Conservation (phyloP, 441 rosid species). For the Lepidium campestre region DNA sequence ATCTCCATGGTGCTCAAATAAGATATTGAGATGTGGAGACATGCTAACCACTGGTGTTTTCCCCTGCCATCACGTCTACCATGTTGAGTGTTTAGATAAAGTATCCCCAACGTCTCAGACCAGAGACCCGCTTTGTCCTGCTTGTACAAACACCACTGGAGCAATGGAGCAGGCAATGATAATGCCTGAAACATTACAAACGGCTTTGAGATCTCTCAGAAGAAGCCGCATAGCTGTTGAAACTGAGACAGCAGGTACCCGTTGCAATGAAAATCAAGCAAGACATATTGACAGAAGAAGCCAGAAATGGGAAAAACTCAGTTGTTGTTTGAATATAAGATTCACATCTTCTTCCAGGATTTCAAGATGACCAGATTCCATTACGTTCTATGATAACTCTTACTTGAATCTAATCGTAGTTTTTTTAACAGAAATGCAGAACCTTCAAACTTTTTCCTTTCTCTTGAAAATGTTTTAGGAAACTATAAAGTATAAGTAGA, state of each 20-base stretch:
- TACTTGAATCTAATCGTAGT: neutral
- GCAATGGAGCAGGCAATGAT: constrained; percentile 39
- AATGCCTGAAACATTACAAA: constrained; percentile 58
- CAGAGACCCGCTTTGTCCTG: constrained; percentile 78
- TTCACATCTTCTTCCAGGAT: neutral
- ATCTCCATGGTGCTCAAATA: constrained; percentile 84
- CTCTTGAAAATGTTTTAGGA: neutral
- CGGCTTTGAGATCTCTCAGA: constrained; percentile 57
- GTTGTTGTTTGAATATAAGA: constrained; percentile 12
- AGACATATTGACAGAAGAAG: constrained; percentile 31
- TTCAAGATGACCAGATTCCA: neutral
- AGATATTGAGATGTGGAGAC: constrained; percentile 65
- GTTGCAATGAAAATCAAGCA: constrained; percentile 26
- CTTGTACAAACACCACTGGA: constrained; percentile 49
- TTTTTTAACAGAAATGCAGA: neutral
- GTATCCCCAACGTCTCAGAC: constrained; percentile 54
- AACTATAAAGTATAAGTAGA: neutral
- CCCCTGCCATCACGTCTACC: constrained; percentile 79
- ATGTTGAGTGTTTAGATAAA: constrained; percentile 90
- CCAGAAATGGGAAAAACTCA: constrained; percentile 33
- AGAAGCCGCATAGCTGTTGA: constrained; percentile 43
- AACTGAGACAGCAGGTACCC: constrained; percentile 36
- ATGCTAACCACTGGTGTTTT: constrained; percentile 77
- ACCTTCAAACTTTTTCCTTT: neutral
- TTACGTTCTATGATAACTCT: neutral